Percentiles rank a stretch among this genome's conserved stretches.
Evolutionary conservation across 2,329 filamentous ascomycete genomes (phyloP).

Genomic region (Venturia carpophila): DNA sequence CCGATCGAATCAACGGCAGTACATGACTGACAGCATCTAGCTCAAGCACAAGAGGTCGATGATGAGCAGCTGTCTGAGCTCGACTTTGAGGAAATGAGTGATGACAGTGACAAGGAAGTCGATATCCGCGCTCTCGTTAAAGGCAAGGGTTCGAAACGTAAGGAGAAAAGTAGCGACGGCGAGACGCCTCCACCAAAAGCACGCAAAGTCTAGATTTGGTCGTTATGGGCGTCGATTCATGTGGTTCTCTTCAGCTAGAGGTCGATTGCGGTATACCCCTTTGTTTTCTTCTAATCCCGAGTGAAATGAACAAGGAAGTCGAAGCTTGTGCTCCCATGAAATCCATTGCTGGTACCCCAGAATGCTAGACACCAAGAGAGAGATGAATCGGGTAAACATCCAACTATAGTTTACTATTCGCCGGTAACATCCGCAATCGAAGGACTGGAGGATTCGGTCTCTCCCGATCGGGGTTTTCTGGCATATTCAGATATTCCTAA

Average conservation of each 20-base stretch:
- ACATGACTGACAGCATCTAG: slow-evolving; percentile 17
- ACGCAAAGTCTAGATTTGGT: neutral
- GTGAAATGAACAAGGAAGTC: neutral
- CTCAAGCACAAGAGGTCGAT: slow-evolving; percentile 63
- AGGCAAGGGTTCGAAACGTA: slow-evolving; percentile 34
- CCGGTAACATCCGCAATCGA: too few species aligned
- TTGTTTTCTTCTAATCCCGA: neutral
- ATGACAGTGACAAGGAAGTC: slow-evolving; percentile 44
- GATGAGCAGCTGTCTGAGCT: slow-evolving; percentile 56
- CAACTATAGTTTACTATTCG: too few species aligned
- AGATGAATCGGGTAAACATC: neutral
- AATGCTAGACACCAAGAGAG: neutral
- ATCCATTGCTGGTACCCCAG: neutral
- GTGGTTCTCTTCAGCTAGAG: neutral
- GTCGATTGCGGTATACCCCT: slow-evolving; percentile 7
- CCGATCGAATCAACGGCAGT: neutral
- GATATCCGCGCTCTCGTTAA: slow-evolving; percentile 41
- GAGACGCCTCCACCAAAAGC: slow-evolving; percentile 14
- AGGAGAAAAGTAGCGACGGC: slow-evolving; percentile 27
- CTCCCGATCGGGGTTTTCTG: too few species aligned
- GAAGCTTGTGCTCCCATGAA: neutral
- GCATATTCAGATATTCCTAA: too few species aligned
- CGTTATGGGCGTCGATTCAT: neutral
- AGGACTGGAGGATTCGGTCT: too few species aligned
- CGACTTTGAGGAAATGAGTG: slow-evolving; percentile 56